Evolutionary conservation across 441 rosid genomes (phyloP).

Genomic region (Adansonia gregorii): DNA sequence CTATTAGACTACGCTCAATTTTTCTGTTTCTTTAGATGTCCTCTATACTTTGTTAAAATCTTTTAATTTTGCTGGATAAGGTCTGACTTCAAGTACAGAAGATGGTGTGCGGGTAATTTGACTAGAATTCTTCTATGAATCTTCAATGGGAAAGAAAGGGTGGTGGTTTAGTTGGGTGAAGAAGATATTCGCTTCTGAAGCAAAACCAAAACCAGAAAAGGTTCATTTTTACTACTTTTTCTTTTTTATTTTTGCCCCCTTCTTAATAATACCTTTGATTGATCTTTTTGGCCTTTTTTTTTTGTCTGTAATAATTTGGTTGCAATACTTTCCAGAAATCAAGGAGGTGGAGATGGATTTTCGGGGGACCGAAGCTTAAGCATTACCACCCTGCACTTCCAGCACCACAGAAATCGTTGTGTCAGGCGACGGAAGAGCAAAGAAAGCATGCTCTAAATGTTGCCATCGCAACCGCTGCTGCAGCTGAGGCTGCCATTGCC

Average conservation of each 20-base stretch:
- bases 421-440: slow-evolving; percentile 68
- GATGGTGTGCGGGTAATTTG: slow-evolving; percentile 26
- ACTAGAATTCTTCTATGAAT: slow-evolving; percentile 34
- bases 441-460: slow-evolving; percentile 79
- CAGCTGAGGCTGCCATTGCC: slow-evolving; percentile 88
- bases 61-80: neutral
- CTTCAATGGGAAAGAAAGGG: slow-evolving; percentile 58
- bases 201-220: slow-evolving; percentile 56
- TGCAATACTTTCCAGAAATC: slow-evolving; percentile 44
- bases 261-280: neutral
- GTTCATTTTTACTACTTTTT: slow-evolving; percentile 30
- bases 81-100: slow-evolving; percentile 17
- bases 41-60: neutral
- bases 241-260: neutral
- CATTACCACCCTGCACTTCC: slow-evolving; percentile 54
- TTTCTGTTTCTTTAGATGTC: too few species aligned
- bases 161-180: slow-evolving; percentile 75
- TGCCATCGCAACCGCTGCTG: slow-evolving; percentile 85
- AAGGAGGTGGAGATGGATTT: slow-evolving; percentile 57
- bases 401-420: slow-evolving; percentile 44
- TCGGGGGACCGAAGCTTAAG: slow-evolving; percentile 51
- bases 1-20: neutral
- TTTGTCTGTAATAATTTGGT: neutral
- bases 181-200: slow-evolving; percentile 54
- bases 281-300: neutral